Evolutionary conservation across 345 rosid genomes (phyloP).

Genomic region (Rhodamnia rubescens): DNA sequence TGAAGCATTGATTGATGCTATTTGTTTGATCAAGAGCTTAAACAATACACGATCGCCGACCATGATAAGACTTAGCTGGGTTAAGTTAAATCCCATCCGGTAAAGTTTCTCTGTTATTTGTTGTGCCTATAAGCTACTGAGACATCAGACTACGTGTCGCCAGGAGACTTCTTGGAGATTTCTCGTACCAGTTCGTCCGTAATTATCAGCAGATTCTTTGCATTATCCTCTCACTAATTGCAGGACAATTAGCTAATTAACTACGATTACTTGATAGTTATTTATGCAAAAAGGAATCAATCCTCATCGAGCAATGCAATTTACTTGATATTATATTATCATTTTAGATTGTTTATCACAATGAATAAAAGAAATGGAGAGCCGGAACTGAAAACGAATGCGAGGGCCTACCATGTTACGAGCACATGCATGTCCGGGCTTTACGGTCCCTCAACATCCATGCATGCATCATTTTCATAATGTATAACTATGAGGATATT

Average conservation of each 20-base stretch:
- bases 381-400: not conserved
- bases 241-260: not conserved
- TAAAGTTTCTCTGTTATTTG: not conserved
- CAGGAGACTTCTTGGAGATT: not conserved
- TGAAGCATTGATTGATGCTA: not conserved
- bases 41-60: not conserved
- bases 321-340: not conserved
- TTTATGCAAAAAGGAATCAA: not conserved
- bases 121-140: not conserved
- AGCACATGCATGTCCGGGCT: constrained; percentile 40
- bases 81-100: not conserved
- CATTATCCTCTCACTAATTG: not conserved
- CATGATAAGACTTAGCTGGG: not conserved
- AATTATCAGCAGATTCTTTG: not conserved
- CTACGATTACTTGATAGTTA: not conserved
- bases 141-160: not conserved
- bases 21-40: not conserved
- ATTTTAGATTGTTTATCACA: not conserved
- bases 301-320: not conserved
- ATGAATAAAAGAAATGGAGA: not conserved
- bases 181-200: not conserved
- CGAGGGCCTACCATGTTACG: constrained; percentile 46
- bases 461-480: not conserved
- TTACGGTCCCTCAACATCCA: constrained; percentile 9
- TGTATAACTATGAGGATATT: not conserved